phyloP scores from a whole-genome alignment of 257 asterid species.

The Marsdenia floribunda region DNA sequence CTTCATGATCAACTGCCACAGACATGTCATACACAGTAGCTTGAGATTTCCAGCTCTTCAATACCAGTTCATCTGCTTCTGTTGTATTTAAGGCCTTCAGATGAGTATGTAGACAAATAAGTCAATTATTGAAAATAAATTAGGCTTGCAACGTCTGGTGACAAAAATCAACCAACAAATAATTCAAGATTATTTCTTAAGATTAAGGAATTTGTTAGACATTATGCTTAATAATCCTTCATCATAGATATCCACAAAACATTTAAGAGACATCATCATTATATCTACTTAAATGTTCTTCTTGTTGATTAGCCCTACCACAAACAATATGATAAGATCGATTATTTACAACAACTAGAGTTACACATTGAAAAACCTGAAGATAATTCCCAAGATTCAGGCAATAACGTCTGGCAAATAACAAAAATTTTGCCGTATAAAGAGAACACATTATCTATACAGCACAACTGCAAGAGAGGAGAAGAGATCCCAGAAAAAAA shows the following conservation, averaged over 20 bases:
- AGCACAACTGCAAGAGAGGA: neutral
- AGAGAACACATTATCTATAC: neutral
- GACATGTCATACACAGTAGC: conserved; percentile 46
- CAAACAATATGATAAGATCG: neutral
- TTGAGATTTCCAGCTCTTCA: conserved; percentile 82
- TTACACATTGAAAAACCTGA: neutral
- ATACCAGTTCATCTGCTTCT: conserved; percentile 55
- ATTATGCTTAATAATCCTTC: neutral
- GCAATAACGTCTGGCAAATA: neutral
- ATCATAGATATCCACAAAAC: neutral
- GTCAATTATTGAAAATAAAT: conserved; percentile 16
- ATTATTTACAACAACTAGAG: neutral
- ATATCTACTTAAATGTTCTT: neutral
- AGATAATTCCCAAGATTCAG: too few relatives aligned
- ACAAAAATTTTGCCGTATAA: neutral
- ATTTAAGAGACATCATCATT: neutral
- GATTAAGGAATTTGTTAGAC: neutral
- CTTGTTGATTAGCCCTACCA: neutral
- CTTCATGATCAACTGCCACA: conserved; percentile 48
- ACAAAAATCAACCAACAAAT: neutral
- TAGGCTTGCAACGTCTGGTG: neutral
- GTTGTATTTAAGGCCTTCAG: conserved; percentile 47
- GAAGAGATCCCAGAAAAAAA: neutral
- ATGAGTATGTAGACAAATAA: conserved; percentile 16
- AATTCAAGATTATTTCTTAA: neutral